A percentile compares a stretch with the other conserved stretches of the same genome.
Evolutionary conservation across 225 moss, liverwort and hornwort genomes (phyloP).

Genomic region (Lunularia cruciata): DNA sequence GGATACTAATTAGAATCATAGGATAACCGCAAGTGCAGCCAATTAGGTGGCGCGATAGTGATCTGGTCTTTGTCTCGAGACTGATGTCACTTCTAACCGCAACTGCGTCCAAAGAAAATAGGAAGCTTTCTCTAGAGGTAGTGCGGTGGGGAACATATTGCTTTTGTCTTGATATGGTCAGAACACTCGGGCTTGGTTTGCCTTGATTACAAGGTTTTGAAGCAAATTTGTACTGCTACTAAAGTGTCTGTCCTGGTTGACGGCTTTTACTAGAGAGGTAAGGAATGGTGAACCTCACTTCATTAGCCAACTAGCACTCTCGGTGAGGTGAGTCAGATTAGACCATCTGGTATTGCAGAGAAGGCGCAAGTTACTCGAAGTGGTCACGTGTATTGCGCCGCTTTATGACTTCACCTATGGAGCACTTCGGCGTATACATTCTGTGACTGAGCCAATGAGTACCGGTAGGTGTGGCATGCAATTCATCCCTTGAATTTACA

Average conservation of each 20-base stretch:
- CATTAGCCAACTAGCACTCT: neutral
- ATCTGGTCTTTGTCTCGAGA: constrained; percentile 3
- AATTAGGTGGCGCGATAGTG: neutral
- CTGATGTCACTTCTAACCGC: constrained; percentile 15
- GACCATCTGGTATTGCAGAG: neutral
- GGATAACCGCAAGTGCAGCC: neutral
- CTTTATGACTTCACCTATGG: constrained; percentile 12
- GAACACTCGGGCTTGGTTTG: neutral
- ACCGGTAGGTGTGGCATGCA: neutral
- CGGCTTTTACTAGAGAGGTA: neutral
- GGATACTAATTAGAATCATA: neutral
- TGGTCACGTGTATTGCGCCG: neutral
- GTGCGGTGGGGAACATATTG: neutral
- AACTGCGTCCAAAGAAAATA: constrained; percentile 2
- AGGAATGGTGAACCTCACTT: neutral
- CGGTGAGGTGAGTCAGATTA: neutral
- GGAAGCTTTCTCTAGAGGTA: constrained; percentile 5
- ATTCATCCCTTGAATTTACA: neutral
- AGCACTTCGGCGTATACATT: constrained; percentile 2
- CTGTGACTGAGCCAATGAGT: constrained; percentile 1
- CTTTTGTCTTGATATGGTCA: constrained; percentile 8
- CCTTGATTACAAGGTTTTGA: constrained; percentile 2
- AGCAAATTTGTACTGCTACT: neutral
- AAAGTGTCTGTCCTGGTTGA: constrained; percentile 4
- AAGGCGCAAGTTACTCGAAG: constrained; percentile 4